phyloP scores from a whole-genome alignment of 2,329 filamentous ascomycete species.

The Magnaporthales sp. region DNA sequence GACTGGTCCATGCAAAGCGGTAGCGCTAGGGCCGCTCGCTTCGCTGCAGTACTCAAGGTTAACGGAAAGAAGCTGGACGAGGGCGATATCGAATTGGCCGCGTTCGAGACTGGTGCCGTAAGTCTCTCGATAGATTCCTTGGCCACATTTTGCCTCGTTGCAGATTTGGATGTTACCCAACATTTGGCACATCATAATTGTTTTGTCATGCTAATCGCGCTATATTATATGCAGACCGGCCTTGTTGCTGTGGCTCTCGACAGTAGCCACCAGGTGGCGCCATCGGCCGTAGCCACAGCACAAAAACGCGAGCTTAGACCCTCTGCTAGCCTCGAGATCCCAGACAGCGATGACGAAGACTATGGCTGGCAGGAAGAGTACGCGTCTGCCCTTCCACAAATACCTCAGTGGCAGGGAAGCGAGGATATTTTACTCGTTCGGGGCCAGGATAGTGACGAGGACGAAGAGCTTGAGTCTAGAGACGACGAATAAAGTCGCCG shows the following conservation, averaged over 20 bases:
- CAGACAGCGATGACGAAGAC: conserved; percentile 56
- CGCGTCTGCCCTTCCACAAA: conserved; percentile 48
- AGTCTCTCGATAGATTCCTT: neutral
- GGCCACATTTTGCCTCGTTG: neutral
- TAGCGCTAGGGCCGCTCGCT: conserved; percentile 39
- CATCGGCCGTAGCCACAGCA: conserved; percentile 17
- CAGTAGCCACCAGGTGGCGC: neutral
- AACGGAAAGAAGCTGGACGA: conserved; percentile 39
- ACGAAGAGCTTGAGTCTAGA: conserved; percentile 7
- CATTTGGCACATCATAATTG: neutral
- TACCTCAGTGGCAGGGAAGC: conserved; percentile 61
- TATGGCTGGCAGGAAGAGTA: conserved; percentile 66
- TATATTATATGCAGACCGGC: conserved; percentile 27
- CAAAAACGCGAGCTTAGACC: conserved; percentile 58
- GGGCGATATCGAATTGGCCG: conserved; percentile 32
- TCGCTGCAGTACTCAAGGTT: conserved; percentile 58
- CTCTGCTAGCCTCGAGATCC: conserved; percentile 45
- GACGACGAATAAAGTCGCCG: conserved; percentile 2
- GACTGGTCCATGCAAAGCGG: conserved; percentile 56
- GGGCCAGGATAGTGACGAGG: conserved; percentile 9
- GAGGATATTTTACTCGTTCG: conserved; percentile 49
- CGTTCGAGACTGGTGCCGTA: conserved; percentile 27
- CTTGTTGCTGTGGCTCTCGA: conserved; percentile 24
- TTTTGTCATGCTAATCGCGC: neutral
- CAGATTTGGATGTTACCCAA: neutral